Evolutionary conservation across 1,139 yeast species (phyloP).

Genomic region (Kodamaea sp.): DNA sequence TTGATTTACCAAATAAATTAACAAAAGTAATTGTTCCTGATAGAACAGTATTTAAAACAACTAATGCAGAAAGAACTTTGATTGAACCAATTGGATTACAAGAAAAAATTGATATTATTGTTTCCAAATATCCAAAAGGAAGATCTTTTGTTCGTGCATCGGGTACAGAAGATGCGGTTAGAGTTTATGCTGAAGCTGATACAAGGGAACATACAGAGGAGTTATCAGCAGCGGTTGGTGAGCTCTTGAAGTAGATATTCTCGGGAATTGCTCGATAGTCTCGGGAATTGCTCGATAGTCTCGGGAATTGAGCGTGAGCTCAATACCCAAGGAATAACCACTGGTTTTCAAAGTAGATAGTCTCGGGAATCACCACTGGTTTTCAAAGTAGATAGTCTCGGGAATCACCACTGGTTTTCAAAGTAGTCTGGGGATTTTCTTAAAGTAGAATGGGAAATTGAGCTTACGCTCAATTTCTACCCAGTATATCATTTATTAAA

Average conservation of each 20-base stretch:
- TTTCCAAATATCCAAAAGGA: constrained; percentile 56
- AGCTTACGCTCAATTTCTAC: too few species aligned
- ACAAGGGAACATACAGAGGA: constrained; percentile 33
- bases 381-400: too few species aligned
- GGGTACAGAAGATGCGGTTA: constrained; percentile 96
- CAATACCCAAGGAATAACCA: too few species aligned
- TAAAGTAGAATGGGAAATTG: too few species aligned
- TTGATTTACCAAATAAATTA: constrained; percentile 82
- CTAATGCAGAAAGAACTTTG: constrained; percentile 84
- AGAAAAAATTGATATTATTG: constrained; percentile 61
- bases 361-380: too few species aligned
- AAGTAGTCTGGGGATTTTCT: too few species aligned
- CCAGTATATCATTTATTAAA: too few species aligned
- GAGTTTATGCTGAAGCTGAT: constrained; percentile 90
- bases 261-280: too few species aligned
- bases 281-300: too few species aligned
- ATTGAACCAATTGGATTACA: constrained; percentile 79
- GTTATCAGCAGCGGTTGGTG: constrained; percentile 32
- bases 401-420: too few species aligned
- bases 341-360: too few species aligned
- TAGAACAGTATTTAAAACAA: constrained; percentile 73
- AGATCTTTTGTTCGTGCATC: constrained; percentile 95
- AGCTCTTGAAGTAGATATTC: constrained; percentile 27
- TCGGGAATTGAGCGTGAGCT: too few species aligned
- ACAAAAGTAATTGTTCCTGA: constrained; percentile 81